Conservation (phyloP, 179 eudicot genomes). For the Gypsophila paniculata region DNA sequence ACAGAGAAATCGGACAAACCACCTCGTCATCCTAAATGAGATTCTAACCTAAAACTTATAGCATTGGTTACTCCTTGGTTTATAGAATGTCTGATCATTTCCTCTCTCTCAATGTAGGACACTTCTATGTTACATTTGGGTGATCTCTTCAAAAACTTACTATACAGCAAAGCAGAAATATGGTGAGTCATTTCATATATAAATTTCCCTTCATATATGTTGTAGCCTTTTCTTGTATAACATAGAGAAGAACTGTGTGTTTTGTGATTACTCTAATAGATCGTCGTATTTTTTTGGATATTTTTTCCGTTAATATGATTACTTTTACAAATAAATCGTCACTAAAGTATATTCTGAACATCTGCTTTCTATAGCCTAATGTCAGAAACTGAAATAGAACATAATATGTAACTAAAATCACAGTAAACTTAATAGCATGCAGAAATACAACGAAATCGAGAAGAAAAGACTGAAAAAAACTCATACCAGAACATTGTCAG, state of each 20-base stretch:
- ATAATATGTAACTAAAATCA: neutral
- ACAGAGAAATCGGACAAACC: too few relatives aligned
- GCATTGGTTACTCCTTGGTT: too few relatives aligned
- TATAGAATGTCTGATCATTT: too few relatives aligned
- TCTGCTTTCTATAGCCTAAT: neutral
- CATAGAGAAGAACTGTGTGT: too few relatives aligned
- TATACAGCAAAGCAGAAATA: neutral
- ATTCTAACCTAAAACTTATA: too few relatives aligned
- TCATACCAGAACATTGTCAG: slow-evolving; percentile 14
- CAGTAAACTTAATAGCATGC: slow-evolving; percentile 12
- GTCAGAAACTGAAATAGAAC: neutral
- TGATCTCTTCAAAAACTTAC: neutral
- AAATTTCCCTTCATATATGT: neutral
- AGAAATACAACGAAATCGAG: neutral
- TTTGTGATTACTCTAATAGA: neutral
- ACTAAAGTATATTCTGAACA: neutral
- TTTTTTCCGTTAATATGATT: neutral
- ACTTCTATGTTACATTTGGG: neutral
- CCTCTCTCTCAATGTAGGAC: neutral
- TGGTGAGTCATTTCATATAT: neutral
- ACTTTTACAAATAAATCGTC: neutral
- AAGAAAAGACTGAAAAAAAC: neutral
- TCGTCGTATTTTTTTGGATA: neutral
- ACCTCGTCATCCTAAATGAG: too few relatives aligned
- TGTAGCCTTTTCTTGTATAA: neutral